Conservation (phyloP, 2,329 filamentous ascomycete species). For the Colletotrichum spinosum region DNA sequence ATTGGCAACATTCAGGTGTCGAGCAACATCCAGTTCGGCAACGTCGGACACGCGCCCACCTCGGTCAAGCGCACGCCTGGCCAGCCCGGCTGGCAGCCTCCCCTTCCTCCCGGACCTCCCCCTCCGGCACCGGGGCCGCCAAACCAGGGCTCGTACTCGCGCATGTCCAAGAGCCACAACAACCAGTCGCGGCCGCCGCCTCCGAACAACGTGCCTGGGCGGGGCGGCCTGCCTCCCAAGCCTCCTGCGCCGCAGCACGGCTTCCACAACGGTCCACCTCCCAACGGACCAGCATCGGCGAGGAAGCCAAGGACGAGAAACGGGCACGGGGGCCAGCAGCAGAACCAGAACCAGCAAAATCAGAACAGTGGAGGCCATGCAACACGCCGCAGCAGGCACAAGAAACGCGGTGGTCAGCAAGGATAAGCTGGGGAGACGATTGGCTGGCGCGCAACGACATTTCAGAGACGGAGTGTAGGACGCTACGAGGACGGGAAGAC, state of each 20-base stretch:
- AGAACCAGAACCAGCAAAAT: slow-evolving; percentile 23
- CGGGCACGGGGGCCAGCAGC: slow-evolving; percentile 14
- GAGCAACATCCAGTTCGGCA: slow-evolving; percentile 52
- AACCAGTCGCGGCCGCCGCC: slow-evolving; percentile 26
- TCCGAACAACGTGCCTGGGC: slow-evolving; percentile 17
- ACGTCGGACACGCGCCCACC: slow-evolving; percentile 37
- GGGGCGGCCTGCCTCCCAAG: slow-evolving; percentile 27
- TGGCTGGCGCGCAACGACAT: slow-evolving; percentile 24
- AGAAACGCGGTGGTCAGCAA: slow-evolving; percentile 37
- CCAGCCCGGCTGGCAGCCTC: slow-evolving; percentile 44
- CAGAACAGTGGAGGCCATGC: slow-evolving; percentile 20
- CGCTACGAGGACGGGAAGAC: slow-evolving; percentile 9
- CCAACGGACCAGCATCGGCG: slow-evolving; percentile 29
- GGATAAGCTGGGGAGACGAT: slow-evolving; percentile 19
- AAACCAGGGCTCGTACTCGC: slow-evolving; percentile 37
- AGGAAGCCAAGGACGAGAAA: slow-evolving; percentile 34
- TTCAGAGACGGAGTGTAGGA: not conserved
- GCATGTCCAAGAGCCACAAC: slow-evolving; percentile 31
- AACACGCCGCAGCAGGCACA: slow-evolving; percentile 32
- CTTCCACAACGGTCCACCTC: slow-evolving; percentile 32
- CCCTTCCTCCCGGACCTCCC: slow-evolving; percentile 53
- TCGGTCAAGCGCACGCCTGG: slow-evolving; percentile 24
- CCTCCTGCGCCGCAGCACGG: slow-evolving; percentile 35
- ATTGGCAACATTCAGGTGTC: slow-evolving; percentile 53
- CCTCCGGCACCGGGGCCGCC: slow-evolving; percentile 43